phyloP scores from a whole-genome alignment of 225 moss, liverwort and hornwort genomes.

The Ulota crispa region DNA sequence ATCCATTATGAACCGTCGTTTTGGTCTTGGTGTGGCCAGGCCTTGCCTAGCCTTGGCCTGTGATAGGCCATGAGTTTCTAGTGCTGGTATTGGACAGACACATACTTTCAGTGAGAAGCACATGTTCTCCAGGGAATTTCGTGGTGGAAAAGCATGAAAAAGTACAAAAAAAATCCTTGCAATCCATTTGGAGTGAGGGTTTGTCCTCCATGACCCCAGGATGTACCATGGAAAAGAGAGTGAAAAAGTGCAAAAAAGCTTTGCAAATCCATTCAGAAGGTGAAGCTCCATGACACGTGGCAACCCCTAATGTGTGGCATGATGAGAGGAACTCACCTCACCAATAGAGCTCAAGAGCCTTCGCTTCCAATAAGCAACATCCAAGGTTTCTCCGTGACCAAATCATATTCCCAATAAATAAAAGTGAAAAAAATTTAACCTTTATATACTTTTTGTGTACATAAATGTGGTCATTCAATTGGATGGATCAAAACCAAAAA shows the following conservation, averaged over 20 bases:
- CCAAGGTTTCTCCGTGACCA: not conserved
- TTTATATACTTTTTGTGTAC: too few species aligned
- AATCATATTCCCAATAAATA: not conserved
- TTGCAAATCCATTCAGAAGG: not conserved
- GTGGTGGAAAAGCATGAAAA: not conserved
- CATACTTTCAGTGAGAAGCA: not conserved
- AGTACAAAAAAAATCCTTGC: not conserved
- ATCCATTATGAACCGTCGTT: too few species aligned
- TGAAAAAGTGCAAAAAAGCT: not conserved
- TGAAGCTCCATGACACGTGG: conserved; percentile 20
- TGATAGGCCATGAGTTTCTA: not conserved
- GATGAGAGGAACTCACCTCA: not conserved
- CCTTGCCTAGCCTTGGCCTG: too few species aligned
- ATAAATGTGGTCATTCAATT: not conserved
- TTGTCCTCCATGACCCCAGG: not conserved
- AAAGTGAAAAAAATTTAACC: too few species aligned
- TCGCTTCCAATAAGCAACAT: not conserved
- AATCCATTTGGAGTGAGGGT: not conserved
- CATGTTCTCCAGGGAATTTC: not conserved
- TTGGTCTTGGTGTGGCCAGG: too few species aligned
- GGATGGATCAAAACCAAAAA: not conserved
- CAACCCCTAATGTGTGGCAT: conserved; percentile 17
- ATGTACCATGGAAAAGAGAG: not conserved
- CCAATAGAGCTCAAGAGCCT: not conserved
- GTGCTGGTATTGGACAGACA: not conserved